Evolutionary conservation across 306 rosid genomes (phyloP).

Genomic region (Fragaria ananassa): DNA sequence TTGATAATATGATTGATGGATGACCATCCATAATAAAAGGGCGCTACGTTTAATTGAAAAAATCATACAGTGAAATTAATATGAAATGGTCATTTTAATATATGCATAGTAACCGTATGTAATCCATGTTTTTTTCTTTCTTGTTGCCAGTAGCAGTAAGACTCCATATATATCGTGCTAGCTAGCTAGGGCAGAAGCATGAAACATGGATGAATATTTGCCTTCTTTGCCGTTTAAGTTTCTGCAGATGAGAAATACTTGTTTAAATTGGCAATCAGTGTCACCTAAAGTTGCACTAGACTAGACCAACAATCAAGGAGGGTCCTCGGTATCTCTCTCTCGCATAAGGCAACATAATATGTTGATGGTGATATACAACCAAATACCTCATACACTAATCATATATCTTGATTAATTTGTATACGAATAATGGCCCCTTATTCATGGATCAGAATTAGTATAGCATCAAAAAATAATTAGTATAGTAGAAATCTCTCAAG

Average conservation of each 20-base stretch:
- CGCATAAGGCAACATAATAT: neutral
- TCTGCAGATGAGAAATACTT: neutral
- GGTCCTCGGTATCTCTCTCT: slow-evolving; percentile 5
- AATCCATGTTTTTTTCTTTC: no score
- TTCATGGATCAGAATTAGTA: neutral
- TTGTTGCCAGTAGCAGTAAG: no score
- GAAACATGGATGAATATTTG: slow-evolving; percentile 14
- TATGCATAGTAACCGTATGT: no score
- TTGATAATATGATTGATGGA: slow-evolving; percentile 1
- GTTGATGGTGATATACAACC: slow-evolving; percentile 17
- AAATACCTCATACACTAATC: slow-evolving; percentile 7
- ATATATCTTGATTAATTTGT: neutral
- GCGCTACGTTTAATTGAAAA: neutral
- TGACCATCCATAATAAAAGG: neutral
- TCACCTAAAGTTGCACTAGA: slow-evolving; percentile 3
- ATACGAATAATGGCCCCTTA: neutral
- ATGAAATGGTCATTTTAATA: no score
- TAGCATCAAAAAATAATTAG: no score
- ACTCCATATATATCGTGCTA: neutral
- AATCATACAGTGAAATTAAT: neutral
- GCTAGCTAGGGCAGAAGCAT: neutral
- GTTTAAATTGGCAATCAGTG: neutral
- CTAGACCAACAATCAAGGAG: neutral
- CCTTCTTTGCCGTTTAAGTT: slow-evolving; percentile 7
- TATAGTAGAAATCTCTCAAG: neutral